Percentiles rank a stretch among this genome's conserved stretches.
These are phyloP conservation scores for Protea cynaroides DNA, from an alignment of 164 flowering plant genomes.

Conservation along the genomic window DNA sequence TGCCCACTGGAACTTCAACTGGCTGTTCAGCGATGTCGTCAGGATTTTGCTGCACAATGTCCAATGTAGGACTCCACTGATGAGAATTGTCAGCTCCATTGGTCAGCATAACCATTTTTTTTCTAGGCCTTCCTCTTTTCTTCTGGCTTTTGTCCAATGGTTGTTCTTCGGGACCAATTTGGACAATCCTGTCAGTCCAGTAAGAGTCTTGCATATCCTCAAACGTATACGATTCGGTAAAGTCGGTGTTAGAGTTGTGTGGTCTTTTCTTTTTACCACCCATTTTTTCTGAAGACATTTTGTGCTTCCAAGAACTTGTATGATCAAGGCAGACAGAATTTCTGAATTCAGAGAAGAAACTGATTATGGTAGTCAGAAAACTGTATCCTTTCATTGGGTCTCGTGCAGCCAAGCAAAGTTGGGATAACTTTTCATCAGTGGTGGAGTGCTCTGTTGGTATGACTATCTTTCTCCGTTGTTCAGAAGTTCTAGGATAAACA, in stretches of 20 bases:
- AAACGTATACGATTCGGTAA: slow-evolving; percentile 27
- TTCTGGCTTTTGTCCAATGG: slow-evolving; percentile 12
- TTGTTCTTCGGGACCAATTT: slow-evolving; percentile 33
- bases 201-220: slow-evolving; percentile 33
- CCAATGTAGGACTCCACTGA: slow-evolving; percentile 20
- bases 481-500: slow-evolving; percentile 4
- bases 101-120: not conserved
- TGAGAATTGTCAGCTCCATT: not conserved
- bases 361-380: slow-evolving; percentile 16
- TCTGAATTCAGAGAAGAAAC: slow-evolving; percentile 48
- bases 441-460: slow-evolving; percentile 22
- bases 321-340: slow-evolving; percentile 24
- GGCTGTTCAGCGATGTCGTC: slow-evolving; percentile 21
- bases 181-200: slow-evolving; percentile 37
- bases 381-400: slow-evolving; percentile 36
- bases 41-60: slow-evolving; percentile 17
- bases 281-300: slow-evolving; percentile 12
- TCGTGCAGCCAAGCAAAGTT: slow-evolving; percentile 44
- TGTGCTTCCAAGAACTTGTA: slow-evolving; percentile 11
- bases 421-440: slow-evolving; percentile 40
- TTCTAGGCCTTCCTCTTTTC: slow-evolving; percentile 12
- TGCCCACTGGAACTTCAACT: slow-evolving; percentile 17
- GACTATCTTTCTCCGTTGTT: slow-evolving; percentile 9
- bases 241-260: slow-evolving; percentile 7
- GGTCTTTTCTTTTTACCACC: slow-evolving; percentile 11